A percentile compares a stretch with the other conserved stretches of the same genome.
phyloP scores from a whole-genome alignment of 2,329 filamentous ascomycete genomes.

The Colletotrichum orchidophilum region DNA sequence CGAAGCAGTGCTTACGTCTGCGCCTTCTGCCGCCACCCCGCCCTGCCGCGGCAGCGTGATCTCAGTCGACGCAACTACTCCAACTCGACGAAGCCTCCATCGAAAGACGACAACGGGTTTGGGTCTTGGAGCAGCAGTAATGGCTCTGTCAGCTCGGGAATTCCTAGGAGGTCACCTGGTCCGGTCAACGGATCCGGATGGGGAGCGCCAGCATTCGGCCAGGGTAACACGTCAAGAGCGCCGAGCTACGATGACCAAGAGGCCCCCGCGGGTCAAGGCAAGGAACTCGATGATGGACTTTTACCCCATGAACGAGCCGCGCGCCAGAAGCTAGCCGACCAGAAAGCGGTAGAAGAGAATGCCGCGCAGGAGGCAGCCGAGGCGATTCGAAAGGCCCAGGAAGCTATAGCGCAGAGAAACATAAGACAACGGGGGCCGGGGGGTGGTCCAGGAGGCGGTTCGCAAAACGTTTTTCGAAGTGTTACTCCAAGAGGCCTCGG shows the following conservation, averaged over 20 bases:
- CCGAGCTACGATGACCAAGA: not conserved
- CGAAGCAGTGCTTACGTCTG: slow-evolving; percentile 52
- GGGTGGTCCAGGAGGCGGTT: no score
- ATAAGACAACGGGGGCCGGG: not conserved
- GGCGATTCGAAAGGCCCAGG: not conserved
- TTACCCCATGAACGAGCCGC: slow-evolving; percentile 52
- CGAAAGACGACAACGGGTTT: not conserved
- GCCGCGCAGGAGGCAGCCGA: not conserved
- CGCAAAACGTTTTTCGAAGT: not conserved
- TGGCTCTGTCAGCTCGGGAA: not conserved
- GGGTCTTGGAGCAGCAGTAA: not conserved
- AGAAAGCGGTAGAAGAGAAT: not conserved
- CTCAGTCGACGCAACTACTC: slow-evolving; percentile 29
- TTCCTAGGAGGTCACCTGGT: not conserved
- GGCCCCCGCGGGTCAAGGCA: not conserved
- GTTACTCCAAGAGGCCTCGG: not conserved
- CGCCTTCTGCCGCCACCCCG: slow-evolving; percentile 47
- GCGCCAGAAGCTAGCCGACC: slow-evolving; percentile 37
- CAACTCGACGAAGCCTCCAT: slow-evolving; percentile 3
- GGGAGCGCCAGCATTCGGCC: slow-evolving; percentile 20
- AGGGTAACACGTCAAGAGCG: not conserved
- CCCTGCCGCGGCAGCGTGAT: slow-evolving; percentile 14
- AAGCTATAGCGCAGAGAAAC: not conserved
- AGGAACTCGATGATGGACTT: slow-evolving; percentile 36
- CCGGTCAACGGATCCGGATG: slow-evolving; percentile 13